These are phyloP conservation scores for Leccinum pellstonianum DNA, from an alignment of 768 basidiomycete genomes.

Conservation along the genomic window DNA sequence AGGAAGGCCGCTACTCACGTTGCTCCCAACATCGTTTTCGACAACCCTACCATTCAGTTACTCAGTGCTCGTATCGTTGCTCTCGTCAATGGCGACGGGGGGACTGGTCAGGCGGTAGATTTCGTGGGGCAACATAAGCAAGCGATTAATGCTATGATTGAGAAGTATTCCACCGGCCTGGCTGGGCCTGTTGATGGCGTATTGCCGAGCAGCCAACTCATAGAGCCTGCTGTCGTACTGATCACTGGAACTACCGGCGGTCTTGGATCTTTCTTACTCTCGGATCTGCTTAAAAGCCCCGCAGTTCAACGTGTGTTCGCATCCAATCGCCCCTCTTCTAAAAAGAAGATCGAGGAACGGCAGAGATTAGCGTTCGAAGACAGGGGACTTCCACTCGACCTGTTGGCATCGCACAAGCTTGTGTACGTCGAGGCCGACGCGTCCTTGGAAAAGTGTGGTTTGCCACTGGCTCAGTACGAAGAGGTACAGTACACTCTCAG, in stretches of 20 bases:
- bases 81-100: constrained; percentile 5
- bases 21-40: constrained; percentile 34
- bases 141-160: constrained; percentile 39
- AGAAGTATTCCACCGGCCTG: constrained; percentile 35
- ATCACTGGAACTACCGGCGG: constrained; percentile 43
- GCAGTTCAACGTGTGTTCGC: constrained; percentile 34
- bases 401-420: constrained; percentile 34
- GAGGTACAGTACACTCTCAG: constrained; percentile 3
- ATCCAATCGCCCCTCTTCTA: constrained; percentile 31
- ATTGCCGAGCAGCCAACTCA: constrained; percentile 2
- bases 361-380: constrained; percentile 31
- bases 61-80: constrained; percentile 27
- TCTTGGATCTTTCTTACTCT: constrained; percentile 39
- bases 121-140: constrained; percentile 10
- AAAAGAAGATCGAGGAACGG: constrained; percentile 20
- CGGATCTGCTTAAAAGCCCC: constrained; percentile 23
- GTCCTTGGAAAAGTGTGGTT: constrained; percentile 28
- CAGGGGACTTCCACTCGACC: constrained; percentile 27
- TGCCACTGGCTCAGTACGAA: constrained; percentile 23
- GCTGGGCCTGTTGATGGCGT: constrained; percentile 7
- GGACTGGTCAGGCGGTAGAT: background rate
- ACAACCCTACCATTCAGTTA: constrained; percentile 40
- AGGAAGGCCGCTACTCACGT: constrained; percentile 28
- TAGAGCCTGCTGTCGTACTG: constrained; percentile 29
- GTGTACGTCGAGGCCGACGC: constrained; percentile 37